Percentiles rank a stretch among this genome's conserved stretches.
These are phyloP conservation scores for Botryotinia globosa DNA, from an alignment of 2,329 filamentous ascomycete species.

Conservation along the genomic window DNA sequence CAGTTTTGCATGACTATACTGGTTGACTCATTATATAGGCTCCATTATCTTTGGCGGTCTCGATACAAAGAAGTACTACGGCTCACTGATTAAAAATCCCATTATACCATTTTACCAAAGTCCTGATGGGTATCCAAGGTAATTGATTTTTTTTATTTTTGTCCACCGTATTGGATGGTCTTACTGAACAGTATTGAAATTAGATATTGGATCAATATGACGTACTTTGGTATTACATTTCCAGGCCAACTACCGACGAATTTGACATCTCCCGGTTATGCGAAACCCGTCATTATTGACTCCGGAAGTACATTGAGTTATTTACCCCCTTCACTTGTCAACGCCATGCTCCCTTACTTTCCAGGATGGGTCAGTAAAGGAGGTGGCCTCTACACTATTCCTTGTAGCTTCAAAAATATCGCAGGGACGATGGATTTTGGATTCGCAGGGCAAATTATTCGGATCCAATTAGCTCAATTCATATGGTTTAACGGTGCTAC, in stretches of 20 bases:
- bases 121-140: slow-evolving; percentile 24
- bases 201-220: slow-evolving; percentile 31
- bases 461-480: slow-evolving; percentile 25
- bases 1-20: not conserved
- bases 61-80: slow-evolving; percentile 29
- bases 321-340: slow-evolving; percentile 23
- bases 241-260: slow-evolving; percentile 6
- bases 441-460: slow-evolving; percentile 24
- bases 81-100: slow-evolving; percentile 24
- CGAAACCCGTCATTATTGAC: slow-evolving; percentile 25
- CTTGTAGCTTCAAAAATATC: slow-evolving; percentile 15
- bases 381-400: slow-evolving; percentile 23
- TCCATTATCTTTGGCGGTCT: slow-evolving; percentile 30
- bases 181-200: slow-evolving; percentile 1
- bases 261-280: not conserved
- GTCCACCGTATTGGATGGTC: not conserved
- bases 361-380: slow-evolving; percentile 22
- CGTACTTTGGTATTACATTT: slow-evolving; percentile 26
- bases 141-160: not conserved
- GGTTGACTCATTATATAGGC: slow-evolving; percentile 17
- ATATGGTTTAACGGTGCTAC: slow-evolving; percentile 23
- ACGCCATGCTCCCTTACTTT: slow-evolving; percentile 24
- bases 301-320: slow-evolving; percentile 25
- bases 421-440: slow-evolving; percentile 26
- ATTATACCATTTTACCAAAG: slow-evolving; percentile 24